Evolutionary conservation across 768 basidiomycete species (phyloP).

Genomic region (Tulasnella sp.): DNA sequence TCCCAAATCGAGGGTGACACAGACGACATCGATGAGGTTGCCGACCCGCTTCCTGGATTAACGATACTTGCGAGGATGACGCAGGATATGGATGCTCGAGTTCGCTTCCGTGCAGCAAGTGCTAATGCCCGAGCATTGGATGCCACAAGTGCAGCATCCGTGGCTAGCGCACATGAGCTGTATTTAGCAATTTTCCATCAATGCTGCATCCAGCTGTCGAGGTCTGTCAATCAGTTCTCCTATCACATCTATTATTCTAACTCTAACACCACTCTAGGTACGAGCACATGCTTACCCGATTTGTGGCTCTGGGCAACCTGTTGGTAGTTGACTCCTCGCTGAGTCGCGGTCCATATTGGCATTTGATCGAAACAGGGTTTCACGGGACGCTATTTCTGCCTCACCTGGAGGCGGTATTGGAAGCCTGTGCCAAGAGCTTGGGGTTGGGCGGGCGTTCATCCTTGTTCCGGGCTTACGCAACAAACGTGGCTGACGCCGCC

Average conservation of each 20-base stretch:
- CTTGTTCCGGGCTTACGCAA: conserved; percentile 72
- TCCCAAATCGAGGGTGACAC: conserved; percentile 10
- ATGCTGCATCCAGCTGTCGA: neutral
- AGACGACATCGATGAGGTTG: conserved; percentile 30
- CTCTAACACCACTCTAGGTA: conserved; percentile 38
- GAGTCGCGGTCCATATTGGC: conserved; percentile 79
- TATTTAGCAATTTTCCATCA: neutral
- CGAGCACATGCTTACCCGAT: conserved; percentile 67
- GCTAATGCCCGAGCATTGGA: conserved; percentile 50
- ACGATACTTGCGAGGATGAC: conserved; percentile 45
- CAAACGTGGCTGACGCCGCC: conserved; percentile 66
- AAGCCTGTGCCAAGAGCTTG: conserved; percentile 55
- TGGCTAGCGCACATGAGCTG: neutral
- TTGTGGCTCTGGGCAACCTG: conserved; percentile 63
- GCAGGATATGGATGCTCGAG: conserved; percentile 70
- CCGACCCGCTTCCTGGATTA: conserved; percentile 22
- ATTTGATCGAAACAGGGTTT: conserved; percentile 57
- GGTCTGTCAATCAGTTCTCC: neutral
- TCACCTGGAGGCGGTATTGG: conserved; percentile 46
- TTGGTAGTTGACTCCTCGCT: conserved; percentile 70
- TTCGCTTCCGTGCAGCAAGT: conserved; percentile 67
- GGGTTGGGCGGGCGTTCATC: conserved; percentile 52
- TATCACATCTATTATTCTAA: neutral
- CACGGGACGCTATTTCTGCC: conserved; percentile 31
- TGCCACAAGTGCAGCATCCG: neutral